Evolutionary conservation across 371 early-diverging fungal genomes (phyloP).

Genomic region (Rhizopus sp.): DNA sequence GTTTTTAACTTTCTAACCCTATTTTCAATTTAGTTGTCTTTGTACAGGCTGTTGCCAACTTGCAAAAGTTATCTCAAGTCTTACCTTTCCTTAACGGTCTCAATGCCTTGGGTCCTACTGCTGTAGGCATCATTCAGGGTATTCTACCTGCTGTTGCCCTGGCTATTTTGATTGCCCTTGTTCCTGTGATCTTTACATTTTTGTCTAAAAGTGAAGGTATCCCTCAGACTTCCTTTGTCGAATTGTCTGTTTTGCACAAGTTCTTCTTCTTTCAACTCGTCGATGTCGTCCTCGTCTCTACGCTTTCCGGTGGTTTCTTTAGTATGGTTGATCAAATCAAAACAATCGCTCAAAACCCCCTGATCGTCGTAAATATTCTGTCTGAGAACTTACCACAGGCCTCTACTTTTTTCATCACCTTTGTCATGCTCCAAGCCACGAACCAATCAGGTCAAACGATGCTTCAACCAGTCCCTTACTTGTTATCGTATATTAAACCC

Average conservation of each 20-base stretch:
- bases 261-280: constrained; percentile 84
- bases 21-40: constrained; percentile 40
- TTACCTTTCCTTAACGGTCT: constrained; percentile 51
- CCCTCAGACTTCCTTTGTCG: constrained; percentile 62
- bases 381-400: constrained; percentile 66
- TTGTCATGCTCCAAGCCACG: constrained; percentile 73
- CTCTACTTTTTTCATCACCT: constrained; percentile 82
- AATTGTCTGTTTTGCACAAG: constrained; percentile 60
- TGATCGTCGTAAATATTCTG: constrained; percentile 51
- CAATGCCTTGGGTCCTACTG: constrained; percentile 29
- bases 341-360: constrained; percentile 44
- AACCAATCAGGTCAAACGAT: constrained; percentile 69
- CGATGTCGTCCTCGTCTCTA: constrained; percentile 80
- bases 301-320: constrained; percentile 69
- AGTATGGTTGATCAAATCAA: constrained; percentile 34
- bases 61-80: constrained; percentile 57
- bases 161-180: constrained; percentile 69
- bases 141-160: constrained; percentile 75
- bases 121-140: constrained; percentile 76
- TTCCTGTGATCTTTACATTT: constrained; percentile 71
- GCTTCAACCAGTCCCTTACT: constrained; percentile 65
- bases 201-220: constrained; percentile 74
- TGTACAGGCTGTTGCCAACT: constrained; percentile 64
- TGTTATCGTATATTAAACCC: constrained; percentile 64
- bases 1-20: background rate